Evolutionary conservation across 257 asterid genomes (phyloP).

Genomic region (Solanum megistacrolobum): DNA sequence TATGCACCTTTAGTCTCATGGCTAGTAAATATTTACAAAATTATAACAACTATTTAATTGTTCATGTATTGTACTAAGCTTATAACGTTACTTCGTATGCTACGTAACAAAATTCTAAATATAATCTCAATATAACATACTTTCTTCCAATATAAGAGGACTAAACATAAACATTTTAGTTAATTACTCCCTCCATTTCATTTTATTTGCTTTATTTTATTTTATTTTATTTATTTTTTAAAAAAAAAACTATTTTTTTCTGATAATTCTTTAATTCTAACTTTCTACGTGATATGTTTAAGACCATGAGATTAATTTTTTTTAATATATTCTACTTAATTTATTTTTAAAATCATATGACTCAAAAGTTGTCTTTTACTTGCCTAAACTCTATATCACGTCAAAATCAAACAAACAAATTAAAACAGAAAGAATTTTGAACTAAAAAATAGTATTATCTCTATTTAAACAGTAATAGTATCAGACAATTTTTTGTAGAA

Average conservation of each 20-base stretch:
- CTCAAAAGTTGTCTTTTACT: too few species aligned
- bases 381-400: too few species aligned
- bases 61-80: not conserved
- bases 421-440: not conserved
- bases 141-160: not conserved
- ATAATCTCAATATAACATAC: not conserved
- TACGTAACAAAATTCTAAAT: not conserved
- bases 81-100: not conserved
- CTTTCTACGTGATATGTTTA: too few species aligned
- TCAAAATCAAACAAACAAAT: too few species aligned
- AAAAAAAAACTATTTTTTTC: too few species aligned
- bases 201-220: too few species aligned
- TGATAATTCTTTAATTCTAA: too few species aligned
- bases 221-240: too few species aligned
- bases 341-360: too few species aligned
- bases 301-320: too few species aligned
- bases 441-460: not conserved
- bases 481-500: not conserved
- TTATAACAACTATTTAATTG: not conserved
- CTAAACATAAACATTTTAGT: not conserved
- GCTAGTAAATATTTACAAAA: too few species aligned
- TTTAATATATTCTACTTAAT: too few species aligned
- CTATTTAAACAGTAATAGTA: not conserved
- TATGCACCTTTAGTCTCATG: not conserved
- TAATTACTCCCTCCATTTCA: not conserved